Evolutionary conservation across 2,329 filamentous ascomycete genomes (phyloP), one percentile per base, ranked within the genome.

Genomic region (Beauveria australis): DNA sequence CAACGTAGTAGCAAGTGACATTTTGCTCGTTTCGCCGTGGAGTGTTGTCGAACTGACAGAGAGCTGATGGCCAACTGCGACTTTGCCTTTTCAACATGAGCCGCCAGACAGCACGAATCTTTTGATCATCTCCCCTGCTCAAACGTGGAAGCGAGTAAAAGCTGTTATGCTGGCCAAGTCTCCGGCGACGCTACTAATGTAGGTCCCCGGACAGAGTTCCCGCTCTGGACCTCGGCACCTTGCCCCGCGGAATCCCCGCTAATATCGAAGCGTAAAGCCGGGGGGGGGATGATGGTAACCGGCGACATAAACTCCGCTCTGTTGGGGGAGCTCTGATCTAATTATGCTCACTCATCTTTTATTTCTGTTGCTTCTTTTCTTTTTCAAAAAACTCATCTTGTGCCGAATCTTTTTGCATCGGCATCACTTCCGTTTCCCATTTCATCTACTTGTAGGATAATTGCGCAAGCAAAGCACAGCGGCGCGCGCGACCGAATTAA

Each of bases 201-300:
- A 37, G 33, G 12, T 5, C 12, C 12, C 33, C 33, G 12, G 33
- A 37, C 33, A 37, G 12, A 14, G 33, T 37, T 37, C 33, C 33
- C 33, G 14, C 33, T 30, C 43, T 56, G 53, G 53, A 56, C 53
- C 53, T 56, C 53, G 53, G 53, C 53, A 56, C 41, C 41, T 16
- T 16, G 8, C 26, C 41, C 33, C 33, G 40, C 53, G 41, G 53
- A 37, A 18, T 40, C 52, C 52, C 53, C 53, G 43, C 53, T 56
- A 56, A 10, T 22, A 26, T 43, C 7, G 22, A 26, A 24, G 10
- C 8, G 1, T 22, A 26, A 28, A 19, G 33, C 53, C 41, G 22
- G 22, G 22, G 22, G 22, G 22, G 30, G 28, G 4, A 5, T 2
- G 30, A 18, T 16, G 53, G 47, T 47, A 37, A 10, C 14, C 14